Base-by-base conservation (phyloP, 116 monocot genomes). In the Iris pallida region DNA sequence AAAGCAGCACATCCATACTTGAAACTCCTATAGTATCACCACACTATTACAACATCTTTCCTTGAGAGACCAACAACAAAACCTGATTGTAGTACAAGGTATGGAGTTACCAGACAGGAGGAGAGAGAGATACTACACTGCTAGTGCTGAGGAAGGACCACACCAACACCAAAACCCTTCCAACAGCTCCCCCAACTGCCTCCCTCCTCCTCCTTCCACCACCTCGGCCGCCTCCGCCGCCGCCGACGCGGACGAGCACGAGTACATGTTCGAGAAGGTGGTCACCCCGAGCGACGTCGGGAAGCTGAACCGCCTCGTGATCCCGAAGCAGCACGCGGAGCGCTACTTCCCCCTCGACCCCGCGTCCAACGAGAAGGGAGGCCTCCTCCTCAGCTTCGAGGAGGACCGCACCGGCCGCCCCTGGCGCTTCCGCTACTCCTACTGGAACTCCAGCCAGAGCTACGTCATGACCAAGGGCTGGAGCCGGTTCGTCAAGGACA, bases 371-470 rank as follows among this genome's bases (percentile, higher is more conserved):
- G 87, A 75, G 53, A 78, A 68, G 55, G 88, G 83, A 11, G 84
- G 84, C 7, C 68, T 88, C 14, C 64, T 83, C 8, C 77, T 74
- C 20, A 86, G 84, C 40, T 71, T 64, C 70, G 88, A 89, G 56
- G 86, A 86, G 68, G 84, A 78, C 64, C 72, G 77, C 9, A 73
- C 79, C 53, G 89, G 89, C 43, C 81, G 74, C 63, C 76, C 75
- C 10, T 93, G 89, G 89, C 67, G 82, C 16, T 93, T 93, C 80
- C 81, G 93, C 15, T 93, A 93, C 78, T 93, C 86, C 65, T 93
- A 93, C 77, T 93, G 93, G 93, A 85, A 81, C 65, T 89, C 89
- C 68, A 93, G 93, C 78, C 93, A 93, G 82, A 89, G 89, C 86
- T 93, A 93, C 71, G 93, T 93, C 61, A 93, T 93, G 86, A 93